Evolutionary conservation across 768 basidiomycete genomes (phyloP), one percentile per base, ranked within the genome.

Genomic region (Leccinum subgranulosum): DNA sequence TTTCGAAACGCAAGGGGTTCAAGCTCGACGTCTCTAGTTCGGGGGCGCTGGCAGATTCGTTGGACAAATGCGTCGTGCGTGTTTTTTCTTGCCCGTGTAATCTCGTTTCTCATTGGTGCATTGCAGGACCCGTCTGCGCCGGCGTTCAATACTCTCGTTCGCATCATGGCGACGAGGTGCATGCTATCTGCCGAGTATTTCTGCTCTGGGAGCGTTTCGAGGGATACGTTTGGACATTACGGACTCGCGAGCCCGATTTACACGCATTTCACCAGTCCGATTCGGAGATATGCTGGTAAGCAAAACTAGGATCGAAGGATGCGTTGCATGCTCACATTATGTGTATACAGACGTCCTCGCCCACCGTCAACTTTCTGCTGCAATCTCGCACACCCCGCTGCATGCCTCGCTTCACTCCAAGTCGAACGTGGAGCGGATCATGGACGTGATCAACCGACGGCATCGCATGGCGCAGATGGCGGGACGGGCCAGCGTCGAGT

Each of bases 151-250:
- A 98, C 94, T 0, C 83, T 98, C 17, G 96, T 99, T 36, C 87
- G 97, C 43, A 98, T 99, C 72, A 98, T 99, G 95, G 95, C 97
- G 3, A 98, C 96, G 3, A 80, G 97, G 29, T 98, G 97, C 71
- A 99, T 99, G 97, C 80, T 98, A 25, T 88, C 95, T 0, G 97
- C 97, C 19, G 97, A 99, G 71, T 99, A 99, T 72, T 98, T 98
- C 76, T 93, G 91, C 69, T 91, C 95, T 0, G 96, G 97, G 9
- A 94, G 93, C 63, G 94, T 98, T 3, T 84, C 88, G 0, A 84
- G 87, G 50, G 94, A 97, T 61, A 88, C 93, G 1, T 99, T 98
- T 69, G 89, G 91, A 2, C 97, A 98, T 72, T 99, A 99, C 70
- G 97, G 97, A 41, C 82, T 99, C n/a, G 97, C 97, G 0, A 94